Evolutionary conservation across 2,329 filamentous ascomycete genomes (phyloP).

Genomic region (Monilinia fructicola): DNA sequence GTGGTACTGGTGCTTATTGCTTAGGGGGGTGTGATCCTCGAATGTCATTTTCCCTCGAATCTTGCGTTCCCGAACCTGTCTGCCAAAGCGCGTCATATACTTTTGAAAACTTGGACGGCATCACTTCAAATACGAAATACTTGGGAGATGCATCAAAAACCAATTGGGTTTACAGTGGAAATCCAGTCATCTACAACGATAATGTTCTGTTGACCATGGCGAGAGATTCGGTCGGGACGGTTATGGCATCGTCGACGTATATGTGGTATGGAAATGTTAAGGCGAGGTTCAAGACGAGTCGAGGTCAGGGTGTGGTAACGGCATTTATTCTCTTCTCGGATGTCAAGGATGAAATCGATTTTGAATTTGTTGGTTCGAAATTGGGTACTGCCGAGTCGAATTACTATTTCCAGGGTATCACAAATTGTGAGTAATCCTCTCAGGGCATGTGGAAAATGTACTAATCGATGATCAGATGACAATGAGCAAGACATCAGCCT

Average conservation of each 20-base stretch:
- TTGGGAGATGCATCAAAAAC: slow-evolving; percentile 76
- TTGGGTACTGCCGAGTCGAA: slow-evolving; percentile 82
- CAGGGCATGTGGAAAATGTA: slow-evolving; percentile 17
- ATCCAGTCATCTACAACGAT: slow-evolving; percentile 65
- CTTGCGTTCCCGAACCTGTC: slow-evolving; percentile 80
- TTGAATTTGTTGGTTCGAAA: slow-evolving; percentile 86
- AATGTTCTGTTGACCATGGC: slow-evolving; percentile 87
- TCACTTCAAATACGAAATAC: slow-evolving; percentile 75
- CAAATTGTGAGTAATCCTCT: slow-evolving; percentile 66
- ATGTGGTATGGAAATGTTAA: slow-evolving; percentile 97
- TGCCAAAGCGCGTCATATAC: slow-evolving; percentile 74
- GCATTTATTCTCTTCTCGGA: slow-evolving; percentile 95
- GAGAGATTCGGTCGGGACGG: slow-evolving; percentile 77
- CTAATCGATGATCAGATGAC: slow-evolving; percentile 55
- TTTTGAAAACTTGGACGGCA: slow-evolving; percentile 69
- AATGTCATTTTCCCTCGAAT: slow-evolving; percentile 77
- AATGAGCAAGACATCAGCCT: slow-evolving; percentile 71
- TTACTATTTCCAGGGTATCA: slow-evolving; percentile 94
- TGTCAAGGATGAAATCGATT: slow-evolving; percentile 98
- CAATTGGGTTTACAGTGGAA: slow-evolving; percentile 88
- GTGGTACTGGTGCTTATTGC: slow-evolving; percentile 91
- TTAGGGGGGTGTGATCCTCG: slow-evolving; percentile 91
- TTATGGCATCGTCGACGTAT: slow-evolving; percentile 80
- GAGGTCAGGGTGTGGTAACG: slow-evolving; percentile 87
- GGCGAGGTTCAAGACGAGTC: slow-evolving; percentile 79